Evolutionary conservation across 768 basidiomycete species (phyloP).

Genomic region (Pleurotus cornucopiae): DNA sequence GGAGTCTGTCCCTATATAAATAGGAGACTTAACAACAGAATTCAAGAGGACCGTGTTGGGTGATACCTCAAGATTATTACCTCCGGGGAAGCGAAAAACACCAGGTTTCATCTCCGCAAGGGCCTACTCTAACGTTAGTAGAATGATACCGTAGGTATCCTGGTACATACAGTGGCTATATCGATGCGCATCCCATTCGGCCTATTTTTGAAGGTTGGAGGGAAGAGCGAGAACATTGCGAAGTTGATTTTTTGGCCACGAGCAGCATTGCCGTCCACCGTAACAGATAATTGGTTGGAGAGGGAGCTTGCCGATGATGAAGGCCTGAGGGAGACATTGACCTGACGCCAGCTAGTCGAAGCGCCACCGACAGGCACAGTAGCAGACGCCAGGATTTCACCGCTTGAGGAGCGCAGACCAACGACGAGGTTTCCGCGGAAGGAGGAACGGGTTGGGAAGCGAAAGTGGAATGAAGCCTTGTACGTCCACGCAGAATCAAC

Average conservation of each 20-base stretch:
- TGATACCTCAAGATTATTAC: slow-evolving; percentile 47
- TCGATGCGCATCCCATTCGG: slow-evolving; percentile 60
- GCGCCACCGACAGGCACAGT: slow-evolving; percentile 34
- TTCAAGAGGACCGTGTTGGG: slow-evolving; percentile 19
- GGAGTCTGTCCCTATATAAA: slow-evolving; percentile 43
- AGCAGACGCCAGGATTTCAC: slow-evolving; percentile 37
- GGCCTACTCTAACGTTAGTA: slow-evolving; percentile 27
- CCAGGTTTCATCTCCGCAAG: slow-evolving; percentile 51
- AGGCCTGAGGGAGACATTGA: slow-evolving; percentile 40
- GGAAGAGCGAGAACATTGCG: slow-evolving; percentile 61
- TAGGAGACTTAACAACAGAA: not conserved
- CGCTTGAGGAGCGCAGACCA: slow-evolving; percentile 40
- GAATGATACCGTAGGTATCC: not conserved
- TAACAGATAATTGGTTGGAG: slow-evolving; percentile 49
- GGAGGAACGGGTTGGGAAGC: slow-evolving; percentile 39
- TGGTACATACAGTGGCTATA: slow-evolving; percentile 42
- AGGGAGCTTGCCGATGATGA: slow-evolving; percentile 32
- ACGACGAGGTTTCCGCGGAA: slow-evolving; percentile 37
- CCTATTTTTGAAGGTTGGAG: slow-evolving; percentile 61
- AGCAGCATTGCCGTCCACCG: slow-evolving; percentile 36
- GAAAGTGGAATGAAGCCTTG: slow-evolving; percentile 57
- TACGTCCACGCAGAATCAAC: slow-evolving; percentile 49
- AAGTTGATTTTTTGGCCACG: slow-evolving; percentile 47
- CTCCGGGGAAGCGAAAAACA: slow-evolving; percentile 69
- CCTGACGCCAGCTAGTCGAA: slow-evolving; percentile 47